Evolutionary conservation across 345 rosid species (phyloP).

Genomic region (Noccaea caerulescens): DNA sequence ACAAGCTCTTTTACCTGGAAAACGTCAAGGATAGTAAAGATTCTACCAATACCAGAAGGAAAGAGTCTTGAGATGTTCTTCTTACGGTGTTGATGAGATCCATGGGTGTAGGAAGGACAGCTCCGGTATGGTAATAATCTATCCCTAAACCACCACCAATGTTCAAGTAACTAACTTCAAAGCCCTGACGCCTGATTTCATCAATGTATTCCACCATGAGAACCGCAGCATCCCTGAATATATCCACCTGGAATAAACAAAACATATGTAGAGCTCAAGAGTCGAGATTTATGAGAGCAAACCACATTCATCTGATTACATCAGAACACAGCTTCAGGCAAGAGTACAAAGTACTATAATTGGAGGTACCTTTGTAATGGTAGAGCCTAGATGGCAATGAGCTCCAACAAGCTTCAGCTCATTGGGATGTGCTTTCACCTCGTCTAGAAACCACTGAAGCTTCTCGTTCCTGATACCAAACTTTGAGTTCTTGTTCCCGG

Average conservation of each 20-base stretch:
- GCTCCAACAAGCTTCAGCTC: slow-evolving; percentile 96
- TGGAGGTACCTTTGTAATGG: slow-evolving; percentile 80
- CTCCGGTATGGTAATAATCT: slow-evolving; percentile 85
- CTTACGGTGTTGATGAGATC: slow-evolving; percentile 93
- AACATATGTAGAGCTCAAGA: slow-evolving; percentile 14
- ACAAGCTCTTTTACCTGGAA: slow-evolving; percentile 87
- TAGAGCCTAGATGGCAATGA: slow-evolving; percentile 98
- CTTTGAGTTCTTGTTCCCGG: slow-evolving; percentile 97
- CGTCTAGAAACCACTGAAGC: slow-evolving; percentile 97
- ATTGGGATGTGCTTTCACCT: slow-evolving; percentile 80
- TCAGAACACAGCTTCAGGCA: not conserved
- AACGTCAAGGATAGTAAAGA: slow-evolving; percentile 2
- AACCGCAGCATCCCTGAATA: slow-evolving; percentile 91
- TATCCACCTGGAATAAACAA: slow-evolving; percentile 73
- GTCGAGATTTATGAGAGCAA: not conserved
- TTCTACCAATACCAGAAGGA: slow-evolving; percentile 9
- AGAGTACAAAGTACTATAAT: not conserved
- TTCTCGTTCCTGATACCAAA: slow-evolving; percentile 99
- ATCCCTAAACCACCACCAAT: slow-evolving; percentile 99
- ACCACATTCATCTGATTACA: slow-evolving; percentile 1
- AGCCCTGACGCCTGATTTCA: slow-evolving; percentile 85
- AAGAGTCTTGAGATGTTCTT: slow-evolving; percentile 24
- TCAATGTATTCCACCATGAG: slow-evolving; percentile 91
- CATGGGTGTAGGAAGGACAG: slow-evolving; percentile 88
- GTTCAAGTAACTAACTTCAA: slow-evolving; percentile 82